Evolutionary conservation across 1,139 yeast species (phyloP), one percentile per base, ranked within the genome.

Genomic region (Debaryomycetaceae sp.): DNA sequence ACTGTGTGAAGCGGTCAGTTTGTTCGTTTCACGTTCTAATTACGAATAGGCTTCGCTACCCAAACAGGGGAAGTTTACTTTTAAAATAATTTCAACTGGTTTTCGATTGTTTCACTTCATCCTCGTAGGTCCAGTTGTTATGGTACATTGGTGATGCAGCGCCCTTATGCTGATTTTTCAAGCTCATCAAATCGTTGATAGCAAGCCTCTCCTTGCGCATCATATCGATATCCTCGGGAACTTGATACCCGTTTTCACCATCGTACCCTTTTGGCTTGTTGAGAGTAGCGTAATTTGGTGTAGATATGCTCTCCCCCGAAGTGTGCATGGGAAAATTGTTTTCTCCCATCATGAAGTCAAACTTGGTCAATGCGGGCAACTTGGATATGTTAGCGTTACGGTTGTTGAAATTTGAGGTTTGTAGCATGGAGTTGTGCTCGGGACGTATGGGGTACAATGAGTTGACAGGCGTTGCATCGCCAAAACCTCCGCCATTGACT

Each of bases 151-250:
- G 32, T 5, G 34, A 28, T 7, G 19, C 15, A 6, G 27, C 32
- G 9, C 32, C 28, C 13, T 28, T 28, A n/a, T 16, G 26, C 16
- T 33, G 36, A 18, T 33, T 33, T 19, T 28, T 29, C 19, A 46
- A 35, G 21, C 43, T 58, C 53, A 60, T 53, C 34, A 64, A 47
- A 41, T 64, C 70, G 42, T 58, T 60, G 16, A 58, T 51, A 4
- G 56, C 65, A 39, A 56, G 43, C 37, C 60, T 59, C 39, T 61
- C 67, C 37, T 64, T 56, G 38, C 57, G 60, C 23, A 52, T 33
- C 28, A 58, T 34, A 14, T 55, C 56, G 9, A 44, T 48, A 24
- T 45, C 44, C 29, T 34, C 42, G n/a, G 29, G 21, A 14, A 7
- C 17, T 12, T 25, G 27, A n/a, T 5, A 21, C 6, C 21, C 25